Evolutionary conservation across 2,329 filamentous ascomycete genomes (phyloP), one percentile per base, ranked within the genome.

Genomic region (Cladosporium sp.): DNA sequence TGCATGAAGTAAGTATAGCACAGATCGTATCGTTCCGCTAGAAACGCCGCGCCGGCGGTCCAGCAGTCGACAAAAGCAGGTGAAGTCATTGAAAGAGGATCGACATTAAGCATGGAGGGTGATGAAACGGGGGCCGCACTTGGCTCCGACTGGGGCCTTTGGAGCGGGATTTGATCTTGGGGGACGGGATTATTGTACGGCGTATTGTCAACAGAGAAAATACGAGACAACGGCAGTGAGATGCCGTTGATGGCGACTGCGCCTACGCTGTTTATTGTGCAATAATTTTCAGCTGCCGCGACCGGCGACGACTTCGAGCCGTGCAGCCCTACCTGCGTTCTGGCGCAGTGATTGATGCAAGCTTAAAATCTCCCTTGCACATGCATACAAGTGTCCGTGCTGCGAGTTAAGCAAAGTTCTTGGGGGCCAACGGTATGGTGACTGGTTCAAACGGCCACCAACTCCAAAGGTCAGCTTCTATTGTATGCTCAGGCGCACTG

Each of bases 11-110:
- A 47, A 32, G 35, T 47, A 47, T 47, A 47, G 33, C 43, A 38
- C 30, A 27, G 20, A 3, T 22, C 32, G 12, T 39, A 19, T 38
- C 15, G 22, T 29, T n/a, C 15, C 16, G 43, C 30, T 38, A 2
- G 16, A 33, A 36, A 13, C 13, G 45, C 45, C 45, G 36, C 45
- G 45, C 36, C 45, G 36, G 36, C 32, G 36, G 32, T 15, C 32
- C 16, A 19, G 20, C 7, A 16, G 36, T 18, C 18, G 27, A 18
- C 20, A 13, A n/a, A 19, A 8, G 18, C 15, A 27, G 36, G 45
- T 48, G 45, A 48, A 39, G 45, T 48, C 45, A 33, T 48, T 35
- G 43, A 47, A 25, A 33, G 29, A 20, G 33, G 43, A 39, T 47
- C 43, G 30, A 43, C 41, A 7, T 15, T n/a, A 35, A 35, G 30